phyloP scores from a whole-genome alignment of 139 green algal species.

The Spirogloea muscicola region DNA sequence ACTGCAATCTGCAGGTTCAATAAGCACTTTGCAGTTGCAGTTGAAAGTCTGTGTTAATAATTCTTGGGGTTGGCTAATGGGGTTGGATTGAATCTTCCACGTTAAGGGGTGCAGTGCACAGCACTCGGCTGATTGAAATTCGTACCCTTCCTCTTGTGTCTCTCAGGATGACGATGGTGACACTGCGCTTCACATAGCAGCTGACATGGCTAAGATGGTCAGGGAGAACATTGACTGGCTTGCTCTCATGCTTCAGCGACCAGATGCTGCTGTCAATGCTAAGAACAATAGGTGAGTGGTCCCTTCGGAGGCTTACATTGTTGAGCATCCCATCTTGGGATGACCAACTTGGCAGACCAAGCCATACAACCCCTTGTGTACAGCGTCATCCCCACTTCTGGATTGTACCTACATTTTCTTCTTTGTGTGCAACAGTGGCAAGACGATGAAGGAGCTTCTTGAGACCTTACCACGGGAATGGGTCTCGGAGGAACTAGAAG shows the following conservation, averaged over 20 bases:
- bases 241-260: conserved; percentile 4
- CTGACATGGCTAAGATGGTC: conserved; percentile 3
- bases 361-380: too few species aligned
- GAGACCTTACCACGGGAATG: conserved; percentile 21
- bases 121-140: too few species aligned
- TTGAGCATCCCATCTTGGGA: too few species aligned
- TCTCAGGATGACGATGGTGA: conserved; percentile 29
- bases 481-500: conserved; percentile 16
- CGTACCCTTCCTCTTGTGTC: too few species aligned
- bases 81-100: too few species aligned
- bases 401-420: too few species aligned
- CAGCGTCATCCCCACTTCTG: too few species aligned
- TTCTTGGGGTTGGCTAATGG: too few species aligned
- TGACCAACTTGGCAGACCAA: too few species aligned
- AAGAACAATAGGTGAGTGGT: conserved; percentile 29
- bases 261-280: not conserved
- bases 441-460: conserved; percentile 12
- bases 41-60: too few species aligned
- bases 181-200: conserved; percentile 9
- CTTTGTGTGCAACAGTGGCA: conserved; percentile 1
- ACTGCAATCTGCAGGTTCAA: conserved; percentile 13
- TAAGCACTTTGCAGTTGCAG: conserved; percentile 3
- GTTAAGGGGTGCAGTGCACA: too few species aligned
- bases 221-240: conserved; percentile 23
- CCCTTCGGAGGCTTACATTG: too few species aligned